Base-by-base conservation (phyloP, 306 rosid genomes). In the Gastrolobium villosum region DNA sequence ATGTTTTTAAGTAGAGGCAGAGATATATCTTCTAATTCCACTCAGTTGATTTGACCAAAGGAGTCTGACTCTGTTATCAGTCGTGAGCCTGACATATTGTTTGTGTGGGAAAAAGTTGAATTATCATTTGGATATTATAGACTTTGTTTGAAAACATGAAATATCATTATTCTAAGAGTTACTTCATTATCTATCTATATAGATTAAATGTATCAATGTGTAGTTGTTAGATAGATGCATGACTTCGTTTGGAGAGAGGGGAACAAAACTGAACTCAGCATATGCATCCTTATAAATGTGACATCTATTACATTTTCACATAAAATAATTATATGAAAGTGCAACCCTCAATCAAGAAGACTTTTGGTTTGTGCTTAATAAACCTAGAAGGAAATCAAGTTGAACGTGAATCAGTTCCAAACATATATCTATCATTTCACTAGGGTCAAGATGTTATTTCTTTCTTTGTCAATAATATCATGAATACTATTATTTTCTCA, bases 281-380 rank as follows among this genome's bases (percentile, higher is more conserved):
- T 62, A 62, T 62, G 43, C 5, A 8, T 50, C 15, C 15, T 9
- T 32, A 32, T 2, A 61, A 55, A 61, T 11, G 41, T 34, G 10
- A 60, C 3, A 62, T 37, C 67, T 13, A 35, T n/a, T 35, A 10
- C 45, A 13, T 6, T 35, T 8, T 62, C 7, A 5, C 30, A 13
- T 36, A 10, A 57, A 30, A 57, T 57, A 57, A 57, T 37, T 63
- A 40, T 37, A 63, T 37, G 10, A 62, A 62, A 62, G 5, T 62
- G 4, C 11, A 62, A 62, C 31, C 43, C 37, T 7, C 43, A 56
- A 62, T 8, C 30, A 62, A 20, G 43, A 62, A 35, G 31, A 36
- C n/a, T n/a, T 1, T 36, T 36, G 30, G n/a, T 62, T 7, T n/a
- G 0, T 35, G 3, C 2, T 62, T 34, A 32, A 32, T 32, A 62